Conservation (phyloP, 2,329 filamentous ascomycete species). For the Exophiala sideris region DNA sequence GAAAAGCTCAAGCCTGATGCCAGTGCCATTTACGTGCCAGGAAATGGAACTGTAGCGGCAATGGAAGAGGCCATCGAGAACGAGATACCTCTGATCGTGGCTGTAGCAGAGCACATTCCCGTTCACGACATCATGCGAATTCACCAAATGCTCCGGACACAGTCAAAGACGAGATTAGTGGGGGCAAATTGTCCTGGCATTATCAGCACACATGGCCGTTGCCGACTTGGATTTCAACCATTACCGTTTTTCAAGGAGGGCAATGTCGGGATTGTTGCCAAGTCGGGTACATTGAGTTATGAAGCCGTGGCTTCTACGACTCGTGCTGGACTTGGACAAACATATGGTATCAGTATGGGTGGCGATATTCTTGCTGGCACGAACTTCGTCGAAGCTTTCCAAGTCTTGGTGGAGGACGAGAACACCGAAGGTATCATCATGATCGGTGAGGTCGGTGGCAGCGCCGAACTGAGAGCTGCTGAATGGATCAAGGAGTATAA, state of each 20-base stretch:
- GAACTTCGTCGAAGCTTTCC: slow-evolving; percentile 67
- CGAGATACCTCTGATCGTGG: slow-evolving; percentile 72
- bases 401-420: slow-evolving; percentile 62
- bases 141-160: slow-evolving; percentile 67
- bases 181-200: slow-evolving; percentile 81
- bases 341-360: slow-evolving; percentile 72
- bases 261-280: slow-evolving; percentile 71
- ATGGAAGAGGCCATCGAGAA: slow-evolving; percentile 79
- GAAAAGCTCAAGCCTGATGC: slow-evolving; percentile 70
- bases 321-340: slow-evolving; percentile 71
- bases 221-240: slow-evolving; percentile 73
- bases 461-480: slow-evolving; percentile 67
- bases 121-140: slow-evolving; percentile 73
- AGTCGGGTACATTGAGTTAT: slow-evolving; percentile 76
- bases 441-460: slow-evolving; percentile 70
- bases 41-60: slow-evolving; percentile 66
- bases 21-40: slow-evolving; percentile 75
- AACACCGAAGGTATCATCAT: slow-evolving; percentile 70
- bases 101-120: slow-evolving; percentile 76
- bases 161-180: slow-evolving; percentile 68
- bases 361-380: slow-evolving; percentile 73
- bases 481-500: slow-evolving; percentile 69
- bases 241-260: slow-evolving; percentile 68
- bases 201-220: slow-evolving; percentile 68
- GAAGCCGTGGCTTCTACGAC: slow-evolving; percentile 74